These are phyloP conservation scores for Neoarthrinium moseri DNA, from an alignment of 2,329 filamentous ascomycete species.

Conservation along the genomic window DNA sequence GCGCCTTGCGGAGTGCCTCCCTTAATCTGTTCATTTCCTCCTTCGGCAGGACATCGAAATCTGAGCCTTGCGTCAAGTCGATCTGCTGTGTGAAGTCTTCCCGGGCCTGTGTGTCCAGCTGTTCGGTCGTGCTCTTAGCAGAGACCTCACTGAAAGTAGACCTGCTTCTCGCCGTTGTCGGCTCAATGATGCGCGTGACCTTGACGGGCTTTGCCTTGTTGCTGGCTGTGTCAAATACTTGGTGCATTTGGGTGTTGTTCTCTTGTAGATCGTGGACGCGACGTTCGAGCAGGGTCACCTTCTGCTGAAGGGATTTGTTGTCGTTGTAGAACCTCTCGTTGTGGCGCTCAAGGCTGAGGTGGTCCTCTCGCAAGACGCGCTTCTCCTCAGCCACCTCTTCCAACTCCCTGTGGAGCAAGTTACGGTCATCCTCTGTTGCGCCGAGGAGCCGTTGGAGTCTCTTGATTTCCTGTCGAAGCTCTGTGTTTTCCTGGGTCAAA, in stretches of 20 bases:
- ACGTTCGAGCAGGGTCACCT: constrained; percentile 48
- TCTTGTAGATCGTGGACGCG: constrained; percentile 44
- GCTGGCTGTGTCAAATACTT: constrained; percentile 40
- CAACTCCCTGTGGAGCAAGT: constrained; percentile 33
- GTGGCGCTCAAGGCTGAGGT: constrained; percentile 50
- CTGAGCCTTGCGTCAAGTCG: constrained; percentile 31
- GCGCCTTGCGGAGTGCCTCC: constrained; percentile 22
- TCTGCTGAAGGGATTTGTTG: constrained; percentile 34
- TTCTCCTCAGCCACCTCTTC: constrained; percentile 34
- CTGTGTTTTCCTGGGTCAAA: constrained; percentile 41
- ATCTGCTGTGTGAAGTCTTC: constrained; percentile 36
- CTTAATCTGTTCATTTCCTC: constrained; percentile 20
- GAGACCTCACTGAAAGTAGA: constrained; percentile 29
- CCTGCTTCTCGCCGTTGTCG: constrained; percentile 21
- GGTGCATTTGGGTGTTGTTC: constrained; percentile 45
- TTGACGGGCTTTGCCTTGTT: constrained; percentile 27
- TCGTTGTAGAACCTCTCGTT: constrained; percentile 56
- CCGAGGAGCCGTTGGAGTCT: constrained; percentile 27
- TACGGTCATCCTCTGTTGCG: constrained; percentile 38
- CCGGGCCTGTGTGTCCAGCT: constrained; percentile 30
- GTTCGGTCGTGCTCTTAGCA: constrained; percentile 30
- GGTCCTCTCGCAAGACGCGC: constrained; percentile 46
- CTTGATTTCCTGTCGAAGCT: constrained; percentile 36
- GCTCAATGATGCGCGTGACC: constrained; percentile 30
- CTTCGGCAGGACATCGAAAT: constrained; percentile 28